Conservation (phyloP, 1,139 yeast species). For the Nakaseomyces nivariensis region DNA sequence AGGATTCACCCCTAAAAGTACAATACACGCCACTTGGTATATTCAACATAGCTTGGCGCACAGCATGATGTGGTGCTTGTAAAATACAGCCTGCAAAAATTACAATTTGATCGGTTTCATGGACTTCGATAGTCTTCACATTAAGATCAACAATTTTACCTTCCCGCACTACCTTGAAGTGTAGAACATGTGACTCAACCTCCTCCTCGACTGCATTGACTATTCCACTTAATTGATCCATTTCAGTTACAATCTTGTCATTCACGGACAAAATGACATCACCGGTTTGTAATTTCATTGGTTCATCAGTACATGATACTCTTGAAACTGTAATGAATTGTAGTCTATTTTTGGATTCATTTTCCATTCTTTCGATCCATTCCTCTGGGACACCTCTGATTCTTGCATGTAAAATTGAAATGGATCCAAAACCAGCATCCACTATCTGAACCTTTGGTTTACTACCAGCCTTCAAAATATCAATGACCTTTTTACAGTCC, state of each 20-base stretch:
- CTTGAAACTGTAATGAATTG: constrained; percentile 67
- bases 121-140: constrained; percentile 49
- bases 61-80: constrained; percentile 62
- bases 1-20: constrained; percentile 61
- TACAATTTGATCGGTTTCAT: constrained; percentile 58
- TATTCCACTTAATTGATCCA: constrained; percentile 50
- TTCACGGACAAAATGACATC: constrained; percentile 70
- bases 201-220: constrained; percentile 34
- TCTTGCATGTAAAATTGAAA: constrained; percentile 68
- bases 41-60: constrained; percentile 62
- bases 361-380: constrained; percentile 66
- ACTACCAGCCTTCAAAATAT: constrained; percentile 41
- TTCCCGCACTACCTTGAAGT: constrained; percentile 57
- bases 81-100: constrained; percentile 75
- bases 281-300: constrained; percentile 42
- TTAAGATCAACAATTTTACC: constrained; percentile 44
- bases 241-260: constrained; percentile 51
- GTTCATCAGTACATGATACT: constrained; percentile 43
- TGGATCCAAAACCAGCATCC: constrained; percentile 67
- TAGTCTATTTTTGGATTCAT: constrained; percentile 48
- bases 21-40: constrained; percentile 80
- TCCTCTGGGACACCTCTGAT: constrained; percentile 76
- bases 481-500: constrained; percentile 50
- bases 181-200: constrained; percentile 31
- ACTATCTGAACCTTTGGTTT: constrained; percentile 54